Evolutionary conservation across 495 filamentous ascomycete genomes (phyloP), one percentile per base, ranked within the genome.

Genomic region (Aspergillus funiculosus): DNA sequence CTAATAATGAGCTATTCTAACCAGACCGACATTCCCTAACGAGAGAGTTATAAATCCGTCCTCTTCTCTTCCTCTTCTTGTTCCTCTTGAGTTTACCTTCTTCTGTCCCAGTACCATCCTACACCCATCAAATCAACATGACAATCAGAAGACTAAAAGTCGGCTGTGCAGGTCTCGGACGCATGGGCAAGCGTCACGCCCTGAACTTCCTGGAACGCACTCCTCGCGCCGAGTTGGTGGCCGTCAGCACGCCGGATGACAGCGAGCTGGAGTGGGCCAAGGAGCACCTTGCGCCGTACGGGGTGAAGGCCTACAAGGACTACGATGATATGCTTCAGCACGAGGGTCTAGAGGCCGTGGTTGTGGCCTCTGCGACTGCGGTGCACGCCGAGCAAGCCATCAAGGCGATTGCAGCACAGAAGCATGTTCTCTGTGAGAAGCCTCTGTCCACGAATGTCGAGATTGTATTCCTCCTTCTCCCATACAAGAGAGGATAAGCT

Each of bases 121-220:
- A 24, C 3, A 28, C 10, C 6, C 7, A 15, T 34, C 26, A 41
- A 29, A 13, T 20, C 32, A 71, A 39, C 48, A 77, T 77, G 71
- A 53, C 71, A 30, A 59, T 58, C 21, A 51, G 55, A 30, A 74
- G 61, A 52, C 59, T 78, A 38, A 64, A 66, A 37, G 64, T 78
- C 43, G 76, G 63, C 47, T 69, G 68, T 43, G 73, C 72, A 29
- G 76, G 76, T 48, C 71, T 80, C 35, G 76, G 76, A 40, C 74
- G 76, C 37, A 79, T 79, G 76, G 76, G 76, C 50, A 75, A 76
- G 52, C 67, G 75, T 39, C 76, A 79, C 55, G 76, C 75, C 27
- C 54, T 74, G 6, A 73, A 77, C 53, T 72, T 79, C 55, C 58
- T 77, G 2, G 52, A 77, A 38, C 67, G 69, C 29, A 73, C 68